Evolutionary conservation across 345 rosid species (phyloP).

Genomic region (Brassica rapa): DNA sequence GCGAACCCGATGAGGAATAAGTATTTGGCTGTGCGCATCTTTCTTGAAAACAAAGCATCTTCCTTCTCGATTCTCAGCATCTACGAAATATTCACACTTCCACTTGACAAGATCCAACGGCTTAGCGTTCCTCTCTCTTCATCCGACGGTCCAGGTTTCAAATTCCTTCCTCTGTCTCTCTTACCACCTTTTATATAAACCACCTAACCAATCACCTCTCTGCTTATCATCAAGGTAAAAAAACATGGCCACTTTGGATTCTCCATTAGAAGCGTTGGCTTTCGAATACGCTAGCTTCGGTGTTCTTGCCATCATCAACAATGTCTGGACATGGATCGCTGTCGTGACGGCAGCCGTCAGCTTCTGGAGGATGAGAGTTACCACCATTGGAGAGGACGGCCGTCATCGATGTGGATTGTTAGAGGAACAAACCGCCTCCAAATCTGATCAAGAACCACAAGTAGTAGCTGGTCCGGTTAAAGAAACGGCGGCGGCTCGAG

Average conservation of each 20-base stretch:
- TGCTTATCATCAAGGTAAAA: neutral
- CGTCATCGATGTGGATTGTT: neutral
- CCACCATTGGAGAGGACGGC: neutral
- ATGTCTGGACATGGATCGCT: slow-evolving; percentile 43
- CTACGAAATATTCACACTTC: neutral
- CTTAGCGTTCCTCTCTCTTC: neutral
- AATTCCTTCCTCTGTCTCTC: neutral
- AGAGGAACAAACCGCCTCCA: neutral
- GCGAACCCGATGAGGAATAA: neutral
- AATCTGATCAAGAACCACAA: slow-evolving; percentile 1
- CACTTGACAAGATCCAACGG: neutral
- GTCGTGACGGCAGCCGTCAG: slow-evolving; percentile 46
- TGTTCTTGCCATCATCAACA: slow-evolving; percentile 22
- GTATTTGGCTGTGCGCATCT: slow-evolving; percentile 4
- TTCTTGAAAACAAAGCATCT: neutral
- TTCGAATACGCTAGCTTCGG: slow-evolving; percentile 26
- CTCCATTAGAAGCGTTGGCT: slow-evolving; percentile 39
- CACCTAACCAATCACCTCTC: neutral
- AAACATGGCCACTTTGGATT: slow-evolving; percentile 23
- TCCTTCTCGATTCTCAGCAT: slow-evolving; percentile 3
- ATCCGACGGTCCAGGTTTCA: neutral
- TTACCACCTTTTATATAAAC: neutral
- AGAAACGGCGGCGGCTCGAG: neutral
- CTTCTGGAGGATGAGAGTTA: slow-evolving; percentile 39
- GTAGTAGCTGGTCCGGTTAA: neutral